Percentiles rank a stretch among this genome's conserved stretches.
phyloP scores from a whole-genome alignment of 345 rosid genomes.

The Aquilaria malaccensis region DNA sequence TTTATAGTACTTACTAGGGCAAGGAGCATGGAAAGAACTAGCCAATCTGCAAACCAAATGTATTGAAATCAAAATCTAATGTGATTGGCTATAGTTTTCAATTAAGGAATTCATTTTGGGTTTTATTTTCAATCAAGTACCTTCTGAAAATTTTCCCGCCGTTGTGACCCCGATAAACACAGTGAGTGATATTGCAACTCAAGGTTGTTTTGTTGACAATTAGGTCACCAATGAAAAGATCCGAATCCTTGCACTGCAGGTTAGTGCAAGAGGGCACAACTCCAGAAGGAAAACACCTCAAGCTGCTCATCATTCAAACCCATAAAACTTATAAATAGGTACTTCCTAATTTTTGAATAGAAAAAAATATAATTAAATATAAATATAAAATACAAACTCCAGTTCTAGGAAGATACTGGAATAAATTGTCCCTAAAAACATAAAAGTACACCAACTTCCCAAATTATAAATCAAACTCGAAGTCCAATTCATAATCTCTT shows the following conservation, averaged over 20 bases:
- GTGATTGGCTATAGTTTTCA: neutral
- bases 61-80: neutral
- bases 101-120: neutral
- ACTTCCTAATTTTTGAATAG: no score
- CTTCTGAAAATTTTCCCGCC: conserved; percentile 20
- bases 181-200: conserved; percentile 18
- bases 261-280: conserved; percentile 6
- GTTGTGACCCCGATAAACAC: conserved; percentile 19
- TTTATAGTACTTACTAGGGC: conserved; percentile 7
- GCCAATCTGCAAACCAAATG: conserved; percentile 15
- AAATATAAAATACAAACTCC: no score
- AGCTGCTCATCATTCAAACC: conserved; percentile 5
- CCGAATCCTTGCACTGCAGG: conserved; percentile 20
- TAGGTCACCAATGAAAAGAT: conserved; percentile 16
- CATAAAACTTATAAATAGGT: no score
- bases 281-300: conserved; percentile 16
- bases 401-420: no score
- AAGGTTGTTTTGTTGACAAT: neutral
- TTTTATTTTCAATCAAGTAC: neutral
- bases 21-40: conserved; percentile 7
- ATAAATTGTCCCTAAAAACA: no score
- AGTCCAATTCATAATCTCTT: no score
- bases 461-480: no score
- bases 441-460: no score
- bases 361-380: no score